Evolutionary conservation across 176 grass and related monocot species (phyloP), one percentile per base, ranked within the genome.

Genomic region (Carex myosuroides): DNA sequence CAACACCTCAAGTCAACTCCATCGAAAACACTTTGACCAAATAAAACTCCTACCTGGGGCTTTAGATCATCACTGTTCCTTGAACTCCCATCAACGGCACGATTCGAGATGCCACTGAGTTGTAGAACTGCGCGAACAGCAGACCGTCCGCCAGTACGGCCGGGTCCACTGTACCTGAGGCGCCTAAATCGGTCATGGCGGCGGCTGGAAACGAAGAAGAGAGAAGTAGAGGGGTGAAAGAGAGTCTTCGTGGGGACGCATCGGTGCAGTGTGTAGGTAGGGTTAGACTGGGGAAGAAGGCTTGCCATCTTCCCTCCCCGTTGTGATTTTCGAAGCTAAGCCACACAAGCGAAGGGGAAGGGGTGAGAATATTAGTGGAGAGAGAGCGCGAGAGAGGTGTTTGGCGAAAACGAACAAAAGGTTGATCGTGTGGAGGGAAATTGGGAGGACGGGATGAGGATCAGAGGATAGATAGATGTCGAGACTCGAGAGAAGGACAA

Each of bases 341-440:
- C 18, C 37, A 60, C 33, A 44, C 37, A 64, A 63, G 29, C 20
- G 26, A 13, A 64, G 30, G 1, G 30, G 70, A 62, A 1, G 42
- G 18, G 69, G 13, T 20, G 50, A 17, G 56, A 33, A 64, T 64
- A 86, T 63, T 66, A 86, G 60, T 55, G 64, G 59, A 66, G 74
- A 11, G 29, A 67, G 52, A 86, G 74, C 22, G 30, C 12, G 42
- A 55, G 82, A 35, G 46, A 16, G 24, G 58, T 21, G 79, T 18
- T 32, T 21, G 35, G 55, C 58, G 60, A 13, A 65, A 67, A 67
- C 37, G 85, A 70, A 86, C 57, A 80, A 70, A 82, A 73, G 63
- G 76, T 0, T 18, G 81, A 89, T 86, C 84, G 88, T 86, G 88
- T 83, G 88, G 88, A 83, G 79, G 70, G 66, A 86, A 86, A 79